A percentile compares a stretch with the other conserved stretches of the same genome.
Evolutionary conservation across 75 land plant genomes (phyloP).

Genomic region (Cupressus sempervirens): DNA sequence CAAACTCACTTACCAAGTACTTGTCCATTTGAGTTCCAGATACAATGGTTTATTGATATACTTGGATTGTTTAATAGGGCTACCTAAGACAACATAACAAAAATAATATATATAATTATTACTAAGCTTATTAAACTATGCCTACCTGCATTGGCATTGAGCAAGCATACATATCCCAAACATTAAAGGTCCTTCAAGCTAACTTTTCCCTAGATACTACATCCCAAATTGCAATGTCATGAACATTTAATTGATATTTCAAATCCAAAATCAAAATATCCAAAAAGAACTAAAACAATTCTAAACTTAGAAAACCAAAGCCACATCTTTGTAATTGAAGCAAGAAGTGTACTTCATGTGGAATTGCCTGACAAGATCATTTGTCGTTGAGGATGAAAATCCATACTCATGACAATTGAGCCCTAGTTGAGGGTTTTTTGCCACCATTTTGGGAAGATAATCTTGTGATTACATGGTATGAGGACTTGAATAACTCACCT

Average conservation of each 20-base stretch:
- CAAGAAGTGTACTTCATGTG: neutral
- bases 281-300: neutral
- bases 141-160: conserved; percentile 71
- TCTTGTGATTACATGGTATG: conserved; percentile 48
- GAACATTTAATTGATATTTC: conserved; percentile 60
- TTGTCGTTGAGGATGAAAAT: conserved; percentile 81
- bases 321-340: neutral
- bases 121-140: neutral
- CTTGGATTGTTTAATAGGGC: conserved; percentile 61
- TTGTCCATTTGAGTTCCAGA: conserved; percentile 82
- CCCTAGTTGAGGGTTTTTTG: conserved; percentile 60
- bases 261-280: neutral
- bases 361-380: conserved; percentile 64
- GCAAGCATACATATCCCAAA: conserved; percentile 73
- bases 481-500: conserved; percentile 35
- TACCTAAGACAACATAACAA: conserved; percentile 29
- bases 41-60: conserved; percentile 59
- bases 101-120: neutral
- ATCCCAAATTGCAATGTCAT: conserved; percentile 85
- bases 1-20: conserved; percentile 46
- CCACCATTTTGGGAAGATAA: conserved; percentile 69
- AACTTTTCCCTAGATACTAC: conserved; percentile 67
- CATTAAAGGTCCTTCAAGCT: conserved; percentile 65
- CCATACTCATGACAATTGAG: conserved; percentile 86
- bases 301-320: neutral